Evolutionary conservation across 2,329 filamentous ascomycete genomes (phyloP).

Genomic region (Xylariaceae sp.): DNA sequence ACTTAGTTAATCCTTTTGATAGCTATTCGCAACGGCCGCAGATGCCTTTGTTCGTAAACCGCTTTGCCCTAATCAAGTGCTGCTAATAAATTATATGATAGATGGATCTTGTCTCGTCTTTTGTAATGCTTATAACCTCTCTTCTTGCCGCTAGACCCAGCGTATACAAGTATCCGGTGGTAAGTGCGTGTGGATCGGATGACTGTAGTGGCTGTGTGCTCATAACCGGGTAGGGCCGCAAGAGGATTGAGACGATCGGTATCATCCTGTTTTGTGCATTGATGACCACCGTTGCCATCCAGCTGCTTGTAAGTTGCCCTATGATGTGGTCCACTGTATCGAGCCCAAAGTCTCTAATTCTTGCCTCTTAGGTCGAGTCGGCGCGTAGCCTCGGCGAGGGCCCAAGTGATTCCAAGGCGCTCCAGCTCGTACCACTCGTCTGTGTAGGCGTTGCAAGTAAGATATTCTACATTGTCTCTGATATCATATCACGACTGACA

Average conservation of each 20-base stretch:
- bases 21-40: constrained; percentile 65
- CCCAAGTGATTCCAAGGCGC: constrained; percentile 43
- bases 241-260: constrained; percentile 64
- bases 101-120: constrained; percentile 66
- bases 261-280: constrained; percentile 68
- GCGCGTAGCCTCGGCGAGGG: constrained; percentile 53
- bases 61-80: constrained; percentile 13
- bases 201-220: constrained; percentile 12
- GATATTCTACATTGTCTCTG: constrained; percentile 25
- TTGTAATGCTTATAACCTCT: constrained; percentile 64
- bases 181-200: constrained; percentile 32
- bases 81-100: constrained; percentile 32
- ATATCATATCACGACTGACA: constrained; percentile 13
- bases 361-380: constrained; percentile 52
- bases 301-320: constrained; percentile 53
- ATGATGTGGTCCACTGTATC: constrained; percentile 11
- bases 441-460: constrained; percentile 58
- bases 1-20: constrained; percentile 27
- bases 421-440: constrained; percentile 57
- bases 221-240: constrained; percentile 49
- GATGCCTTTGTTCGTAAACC: constrained; percentile 58
- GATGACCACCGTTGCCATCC: constrained; percentile 67
- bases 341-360: constrained; percentile 23
- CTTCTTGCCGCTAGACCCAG: constrained; percentile 61
- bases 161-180: constrained; percentile 64